Base-by-base conservation (phyloP, 768 basidiomycete species). In the Plicaturopsis crispa region DNA sequence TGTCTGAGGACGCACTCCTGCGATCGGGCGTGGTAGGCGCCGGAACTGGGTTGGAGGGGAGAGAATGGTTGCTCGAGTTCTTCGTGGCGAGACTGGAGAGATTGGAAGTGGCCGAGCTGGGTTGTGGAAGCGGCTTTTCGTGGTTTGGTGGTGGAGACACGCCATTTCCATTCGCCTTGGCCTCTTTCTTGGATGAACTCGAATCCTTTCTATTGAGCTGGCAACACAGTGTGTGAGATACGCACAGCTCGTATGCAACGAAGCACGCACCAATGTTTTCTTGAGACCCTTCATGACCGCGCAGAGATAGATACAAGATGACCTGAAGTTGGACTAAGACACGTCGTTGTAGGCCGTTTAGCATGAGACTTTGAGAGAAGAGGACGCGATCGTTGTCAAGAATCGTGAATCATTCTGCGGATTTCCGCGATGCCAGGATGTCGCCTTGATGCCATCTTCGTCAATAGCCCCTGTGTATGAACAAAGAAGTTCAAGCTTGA, bases 271-370 rank as follows among this genome's bases (percentile, higher is more conserved):
- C 51, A 88, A 62, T 46, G 80, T 83, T 66, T 86, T 89, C 72
- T 83, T 86, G 57, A 90, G 69, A 47, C 78, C 80, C 67, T 89
- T 90, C 87, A 90, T 89, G 41, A 53, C 49, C 43, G 52, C 40
- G 38, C 26, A n/a, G n/a, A n/a, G n/a, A n/a, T n/a, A n/a, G n/a
- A n/a, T n/a, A n/a, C n/a, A n/a, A n/a, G n/a, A n/a, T n/a, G n/a
- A n/a, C n/a, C n/a, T n/a, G n/a, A n/a, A n/a, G n/a, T n/a, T n/a
- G n/a, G n/a, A n/a, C n/a, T n/a, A n/a, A n/a, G n/a, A n/a, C n/a
- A n/a, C n/a, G n/a, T n/a, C n/a, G n/a, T n/a, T n/a, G n/a, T n/a
- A n/a, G n/a, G n/a, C n/a, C n/a, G n/a, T n/a, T n/a, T n/a, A n/a
- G n/a, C n/a, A n/a, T n/a, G n/a, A n/a, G n/a, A n/a, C n/a, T n/a